Percentiles rank a stretch among this genome's conserved stretches.
phyloP scores from a whole-genome alignment of 1,139 yeast genomes.

The Lodderomyces elongisporus region DNA sequence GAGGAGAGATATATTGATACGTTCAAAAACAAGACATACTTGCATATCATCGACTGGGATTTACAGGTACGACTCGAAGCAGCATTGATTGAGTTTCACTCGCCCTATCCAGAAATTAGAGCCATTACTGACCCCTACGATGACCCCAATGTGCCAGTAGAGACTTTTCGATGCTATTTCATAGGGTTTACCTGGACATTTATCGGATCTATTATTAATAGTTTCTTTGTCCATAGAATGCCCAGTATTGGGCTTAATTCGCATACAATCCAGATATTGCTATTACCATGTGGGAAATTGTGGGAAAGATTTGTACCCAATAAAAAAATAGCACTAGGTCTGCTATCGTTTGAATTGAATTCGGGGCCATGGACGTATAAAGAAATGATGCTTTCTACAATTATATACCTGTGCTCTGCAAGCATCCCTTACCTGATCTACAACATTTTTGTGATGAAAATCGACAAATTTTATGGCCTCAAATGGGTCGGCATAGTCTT shows the following conservation, averaged over 20 bases:
- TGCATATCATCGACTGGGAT: slow-evolving; percentile 30
- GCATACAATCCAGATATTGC: slow-evolving; percentile 39
- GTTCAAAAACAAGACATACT: slow-evolving; percentile 25
- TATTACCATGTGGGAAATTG: slow-evolving; percentile 38
- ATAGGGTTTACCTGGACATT: slow-evolving; percentile 41
- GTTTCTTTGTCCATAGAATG: slow-evolving; percentile 41
- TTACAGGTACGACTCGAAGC: slow-evolving; percentile 38
- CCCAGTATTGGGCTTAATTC: slow-evolving; percentile 36
- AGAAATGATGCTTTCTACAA: slow-evolving; percentile 57
- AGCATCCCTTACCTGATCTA: slow-evolving; percentile 43
- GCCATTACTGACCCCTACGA: slow-evolving; percentile 44
- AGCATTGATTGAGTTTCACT: slow-evolving; percentile 37
- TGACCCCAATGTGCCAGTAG: slow-evolving; percentile 34
- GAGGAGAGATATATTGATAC: slow-evolving; percentile 11
- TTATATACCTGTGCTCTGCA: slow-evolving; percentile 42
- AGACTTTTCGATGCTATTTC: slow-evolving; percentile 38
- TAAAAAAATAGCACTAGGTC: slow-evolving; percentile 13
- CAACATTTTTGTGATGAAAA: slow-evolving; percentile 43
- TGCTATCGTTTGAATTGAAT: slow-evolving; percentile 24
- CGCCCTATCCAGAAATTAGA: slow-evolving; percentile 45
- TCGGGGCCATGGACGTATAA: slow-evolving; percentile 57
- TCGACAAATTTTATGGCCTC: slow-evolving; percentile 39
- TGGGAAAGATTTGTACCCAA: slow-evolving; percentile 36
- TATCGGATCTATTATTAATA: slow-evolving; percentile 39
- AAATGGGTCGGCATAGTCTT: slow-evolving; percentile 40